phyloP scores from a whole-genome alignment of 495 filamentous ascomycete species.

The Daldinia childiae region DNA sequence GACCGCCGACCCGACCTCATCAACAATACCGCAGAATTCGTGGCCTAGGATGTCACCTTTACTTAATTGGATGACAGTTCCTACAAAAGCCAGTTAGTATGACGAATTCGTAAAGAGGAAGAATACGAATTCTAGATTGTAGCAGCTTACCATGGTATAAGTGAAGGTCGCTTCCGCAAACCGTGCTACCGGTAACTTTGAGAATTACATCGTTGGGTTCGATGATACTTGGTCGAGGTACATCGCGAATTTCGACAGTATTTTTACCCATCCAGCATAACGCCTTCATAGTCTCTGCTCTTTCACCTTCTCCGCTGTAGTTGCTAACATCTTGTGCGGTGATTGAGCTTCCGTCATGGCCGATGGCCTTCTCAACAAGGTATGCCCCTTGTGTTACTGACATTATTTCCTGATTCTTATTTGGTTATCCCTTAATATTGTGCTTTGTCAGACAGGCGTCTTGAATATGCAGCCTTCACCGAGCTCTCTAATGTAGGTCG shows the following conservation, averaged over 20 bases:
- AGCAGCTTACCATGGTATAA: slow-evolving; percentile 68
- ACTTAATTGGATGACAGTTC: slow-evolving; percentile 72
- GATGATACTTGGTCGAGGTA: slow-evolving; percentile 73
- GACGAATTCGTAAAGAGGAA: neutral
- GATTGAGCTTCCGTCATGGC: slow-evolving; percentile 67
- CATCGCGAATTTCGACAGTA: slow-evolving; percentile 66
- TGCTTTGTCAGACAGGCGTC: no score
- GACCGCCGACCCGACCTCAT: slow-evolving; percentile 70
- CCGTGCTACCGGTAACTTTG: slow-evolving; percentile 83
- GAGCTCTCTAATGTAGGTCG: neutral
- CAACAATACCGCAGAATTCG: slow-evolving; percentile 86
- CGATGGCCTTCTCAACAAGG: slow-evolving; percentile 69
- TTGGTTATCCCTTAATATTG: neutral
- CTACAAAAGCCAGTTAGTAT: slow-evolving; percentile 20
- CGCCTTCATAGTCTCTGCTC: slow-evolving; percentile 73
- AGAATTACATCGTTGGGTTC: slow-evolving; percentile 83
- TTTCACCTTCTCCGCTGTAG: slow-evolving; percentile 54
- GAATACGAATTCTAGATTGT: neutral
- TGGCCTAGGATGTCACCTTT: slow-evolving; percentile 92
- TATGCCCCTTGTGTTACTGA: slow-evolving; percentile 72
- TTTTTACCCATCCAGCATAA: slow-evolving; percentile 78
- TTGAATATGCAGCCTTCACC: neutral
- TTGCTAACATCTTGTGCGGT: slow-evolving; percentile 67
- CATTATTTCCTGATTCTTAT: slow-evolving; percentile 6
- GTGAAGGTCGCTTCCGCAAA: slow-evolving; percentile 90